These are phyloP conservation scores for Bombardia bombarda DNA, from an alignment of 495 filamentous ascomycete genomes.

Conservation along the genomic window DNA sequence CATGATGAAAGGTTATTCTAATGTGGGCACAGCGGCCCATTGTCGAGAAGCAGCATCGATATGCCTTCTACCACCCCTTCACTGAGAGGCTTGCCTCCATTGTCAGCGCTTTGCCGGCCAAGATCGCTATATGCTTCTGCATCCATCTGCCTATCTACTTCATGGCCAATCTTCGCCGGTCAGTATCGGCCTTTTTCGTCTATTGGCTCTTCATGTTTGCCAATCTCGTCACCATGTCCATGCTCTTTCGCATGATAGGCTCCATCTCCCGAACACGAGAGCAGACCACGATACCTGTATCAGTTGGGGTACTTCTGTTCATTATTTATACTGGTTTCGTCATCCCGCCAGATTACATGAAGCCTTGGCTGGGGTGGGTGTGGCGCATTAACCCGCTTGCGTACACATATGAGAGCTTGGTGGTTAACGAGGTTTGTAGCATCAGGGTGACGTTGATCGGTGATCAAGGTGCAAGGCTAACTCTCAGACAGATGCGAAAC, in stretches of 20 bases:
- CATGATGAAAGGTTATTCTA: too few species aligned
- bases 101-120: slow-evolving; percentile 51
- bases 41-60: slow-evolving; percentile 57
- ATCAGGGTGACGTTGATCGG: too few species aligned
- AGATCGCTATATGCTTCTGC: slow-evolving; percentile 38
- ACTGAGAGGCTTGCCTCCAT: slow-evolving; percentile 52
- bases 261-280: slow-evolving; percentile 59
- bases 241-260: slow-evolving; percentile 61
- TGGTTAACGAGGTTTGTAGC: slow-evolving; percentile 70
- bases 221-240: slow-evolving; percentile 47
- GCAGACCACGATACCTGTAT: slow-evolving; percentile 65
- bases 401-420: slow-evolving; percentile 66
- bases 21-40: slow-evolving; percentile 55
- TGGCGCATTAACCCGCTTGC: slow-evolving; percentile 73
- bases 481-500: too few species aligned
- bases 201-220: slow-evolving; percentile 51
- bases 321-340: slow-evolving; percentile 79
- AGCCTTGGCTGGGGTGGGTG: slow-evolving; percentile 76
- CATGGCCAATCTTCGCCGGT: slow-evolving; percentile 44
- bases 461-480: too few species aligned
- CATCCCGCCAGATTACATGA: slow-evolving; percentile 66
- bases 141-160: slow-evolving; percentile 55
- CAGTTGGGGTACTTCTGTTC: slow-evolving; percentile 60
- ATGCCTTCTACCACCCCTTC: slow-evolving; percentile 58
- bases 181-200: slow-evolving; percentile 53